A percentile compares a stretch with the other conserved stretches of the same genome.
phyloP scores from a whole-genome alignment of 2,329 filamentous ascomycete species.

The Botryotinia globosa region DNA sequence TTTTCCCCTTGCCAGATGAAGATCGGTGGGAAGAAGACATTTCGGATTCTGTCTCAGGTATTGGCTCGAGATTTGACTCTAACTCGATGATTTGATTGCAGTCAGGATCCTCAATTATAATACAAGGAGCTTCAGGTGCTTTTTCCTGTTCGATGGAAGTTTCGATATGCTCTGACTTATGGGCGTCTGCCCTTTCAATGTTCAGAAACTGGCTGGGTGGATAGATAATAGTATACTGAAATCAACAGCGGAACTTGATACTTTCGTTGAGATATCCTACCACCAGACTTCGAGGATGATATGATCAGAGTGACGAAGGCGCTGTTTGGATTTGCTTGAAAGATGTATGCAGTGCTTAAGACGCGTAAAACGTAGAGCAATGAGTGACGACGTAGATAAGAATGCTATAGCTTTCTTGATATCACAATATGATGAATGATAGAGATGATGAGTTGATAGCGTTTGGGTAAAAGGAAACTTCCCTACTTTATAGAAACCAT shows the following conservation, averaged over 20 bases:
- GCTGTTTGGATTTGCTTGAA: background rate
- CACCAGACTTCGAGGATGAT: background rate
- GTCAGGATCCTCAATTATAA: conserved; percentile 33
- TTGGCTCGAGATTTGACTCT: conserved; percentile 21
- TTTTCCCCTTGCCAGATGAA: conserved; percentile 30
- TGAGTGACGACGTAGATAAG: background rate
- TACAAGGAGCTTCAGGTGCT: conserved; percentile 26
- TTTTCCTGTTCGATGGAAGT: conserved; percentile 22
- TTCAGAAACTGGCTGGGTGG: conserved; percentile 23
- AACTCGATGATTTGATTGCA: conserved; percentile 26
- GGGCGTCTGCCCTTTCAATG: conserved; percentile 27
- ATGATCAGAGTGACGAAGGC: background rate
- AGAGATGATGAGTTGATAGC: conserved; percentile 12
- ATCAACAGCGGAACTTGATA: conserved; percentile 29
- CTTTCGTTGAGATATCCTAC: background rate
- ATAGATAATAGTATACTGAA: conserved; percentile 23
- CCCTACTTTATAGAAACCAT: conserved; percentile 18
- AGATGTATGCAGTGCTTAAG: background rate
- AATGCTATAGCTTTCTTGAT: background rate
- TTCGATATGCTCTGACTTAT: conserved; percentile 28
- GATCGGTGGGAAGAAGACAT: conserved; percentile 37
- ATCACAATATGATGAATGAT: background rate
- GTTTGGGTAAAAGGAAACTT: background rate
- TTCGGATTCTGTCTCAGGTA: conserved; percentile 33
- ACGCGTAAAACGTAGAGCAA: background rate